Percentiles rank a stretch among this genome's conserved stretches.
Evolutionary conservation across 495 filamentous ascomycete species (phyloP).

Genomic region (Extremus antarcticus): DNA sequence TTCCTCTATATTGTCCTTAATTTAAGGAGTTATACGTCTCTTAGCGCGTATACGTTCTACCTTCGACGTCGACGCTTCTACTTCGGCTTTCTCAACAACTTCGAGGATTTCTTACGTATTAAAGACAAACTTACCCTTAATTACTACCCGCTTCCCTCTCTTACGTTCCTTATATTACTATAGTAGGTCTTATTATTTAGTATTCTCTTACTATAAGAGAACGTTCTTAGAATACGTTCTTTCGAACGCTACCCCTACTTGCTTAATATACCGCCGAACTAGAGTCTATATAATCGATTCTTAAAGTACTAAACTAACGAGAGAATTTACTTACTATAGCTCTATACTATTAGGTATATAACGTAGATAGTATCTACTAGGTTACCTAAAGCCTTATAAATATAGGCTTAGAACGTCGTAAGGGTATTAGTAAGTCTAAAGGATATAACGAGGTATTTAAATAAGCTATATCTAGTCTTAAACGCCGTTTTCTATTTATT

Average conservation of each 20-base stretch:
- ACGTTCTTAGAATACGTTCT: neutral
- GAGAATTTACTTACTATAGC: too few relatives aligned
- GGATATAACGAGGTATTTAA: too few relatives aligned
- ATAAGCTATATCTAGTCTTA: too few relatives aligned
- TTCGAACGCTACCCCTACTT: neutral
- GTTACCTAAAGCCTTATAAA: too few relatives aligned
- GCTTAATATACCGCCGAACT: neutral
- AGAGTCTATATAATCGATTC: neutral
- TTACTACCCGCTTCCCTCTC: neutral
- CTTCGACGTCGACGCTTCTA: neutral
- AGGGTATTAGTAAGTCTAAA: too few relatives aligned
- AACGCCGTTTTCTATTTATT: too few relatives aligned
- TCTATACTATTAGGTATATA: neutral
- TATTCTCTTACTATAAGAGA: neutral
- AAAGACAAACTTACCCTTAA: neutral
- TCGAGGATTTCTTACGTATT: slow-evolving; percentile 1
- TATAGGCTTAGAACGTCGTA: too few relatives aligned
- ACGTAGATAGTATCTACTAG: too few relatives aligned
- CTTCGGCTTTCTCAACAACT: neutral
- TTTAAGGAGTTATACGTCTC: neutral
- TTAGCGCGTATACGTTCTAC: neutral
- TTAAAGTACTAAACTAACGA: neutral
- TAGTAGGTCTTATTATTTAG: neutral
- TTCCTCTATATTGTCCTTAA: neutral
- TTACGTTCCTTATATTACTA: neutral